Evolutionary conservation across 176 grass and related monocot genomes (phyloP).

Genomic region (Themeda triandra): DNA sequence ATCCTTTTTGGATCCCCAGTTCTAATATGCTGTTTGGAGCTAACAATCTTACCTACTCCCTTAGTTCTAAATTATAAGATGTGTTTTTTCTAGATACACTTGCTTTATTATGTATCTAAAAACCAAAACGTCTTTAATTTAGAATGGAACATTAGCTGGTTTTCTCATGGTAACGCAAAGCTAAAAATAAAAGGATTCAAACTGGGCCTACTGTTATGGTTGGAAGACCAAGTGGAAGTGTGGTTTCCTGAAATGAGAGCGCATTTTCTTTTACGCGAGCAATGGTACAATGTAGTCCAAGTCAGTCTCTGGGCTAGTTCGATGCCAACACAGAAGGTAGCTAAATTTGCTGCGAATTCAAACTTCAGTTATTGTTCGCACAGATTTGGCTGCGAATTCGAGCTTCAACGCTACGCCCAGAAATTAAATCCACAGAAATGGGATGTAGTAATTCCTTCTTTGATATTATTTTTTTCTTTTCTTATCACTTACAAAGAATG

Average conservation of each 20-base stretch:
- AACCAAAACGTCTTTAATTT: no score
- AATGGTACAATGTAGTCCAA: background rate
- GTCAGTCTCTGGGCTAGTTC: background rate
- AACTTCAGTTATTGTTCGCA: background rate
- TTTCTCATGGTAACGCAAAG: no score
- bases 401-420: background rate
- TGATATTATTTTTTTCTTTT: background rate
- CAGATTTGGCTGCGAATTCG: background rate
- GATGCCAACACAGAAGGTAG: no score
- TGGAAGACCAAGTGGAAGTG: background rate
- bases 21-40: background rate
- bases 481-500: slow-evolving; percentile 11
- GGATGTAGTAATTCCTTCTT: background rate
- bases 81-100: no score
- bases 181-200: no score
- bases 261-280: background rate
- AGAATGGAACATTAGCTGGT: no score
- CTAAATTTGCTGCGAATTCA: background rate
- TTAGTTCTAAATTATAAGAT: no score
- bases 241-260: background rate
- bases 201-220: no score
- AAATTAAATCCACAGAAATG: background rate
- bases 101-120: background rate
- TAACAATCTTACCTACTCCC: no score
- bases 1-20: background rate